These are phyloP conservation scores for Plasmodium chabaudi DNA, from an alignment of 169 alveolate species.

Conservation along the genomic window DNA sequence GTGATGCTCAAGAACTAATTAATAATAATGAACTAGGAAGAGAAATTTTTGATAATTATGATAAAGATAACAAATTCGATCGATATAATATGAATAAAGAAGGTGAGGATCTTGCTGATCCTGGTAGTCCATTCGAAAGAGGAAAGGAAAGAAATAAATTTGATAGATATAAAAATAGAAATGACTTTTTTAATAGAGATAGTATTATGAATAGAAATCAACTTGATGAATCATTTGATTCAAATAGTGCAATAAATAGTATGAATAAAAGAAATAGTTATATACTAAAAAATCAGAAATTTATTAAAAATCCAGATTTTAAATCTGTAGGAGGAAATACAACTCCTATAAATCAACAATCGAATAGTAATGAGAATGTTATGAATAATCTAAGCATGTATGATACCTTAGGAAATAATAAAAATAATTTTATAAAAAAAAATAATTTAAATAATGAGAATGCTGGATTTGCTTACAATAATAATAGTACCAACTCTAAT, in stretches of 20 bases:
- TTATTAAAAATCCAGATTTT: slow-evolving; percentile 7
- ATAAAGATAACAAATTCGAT: background rate
- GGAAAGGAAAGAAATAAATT: slow-evolving; percentile 2
- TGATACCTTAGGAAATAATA: background rate
- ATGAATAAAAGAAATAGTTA: slow-evolving; percentile 16
- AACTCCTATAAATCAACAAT: too few species aligned
- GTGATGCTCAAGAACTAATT: background rate
- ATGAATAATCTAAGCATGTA: background rate
- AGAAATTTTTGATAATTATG: background rate
- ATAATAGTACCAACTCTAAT: background rate
- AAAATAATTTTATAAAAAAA: background rate
- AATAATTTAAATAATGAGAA: background rate
- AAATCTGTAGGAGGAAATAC: background rate
- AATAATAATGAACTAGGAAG: background rate
- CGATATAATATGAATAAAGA: background rate
- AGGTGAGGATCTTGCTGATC: background rate
- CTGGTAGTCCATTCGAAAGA: background rate
- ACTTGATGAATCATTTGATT: slow-evolving; percentile 6
- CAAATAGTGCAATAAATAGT: slow-evolving; percentile 7
- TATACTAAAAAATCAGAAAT: slow-evolving; percentile 10
- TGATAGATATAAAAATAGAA: slow-evolving; percentile 2
- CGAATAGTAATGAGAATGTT: background rate
- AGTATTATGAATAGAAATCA: slow-evolving; percentile 5
- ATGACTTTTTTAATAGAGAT: slow-evolving; percentile 33
- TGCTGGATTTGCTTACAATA: background rate